Evolutionary conservation across 78 protist species (phyloP), one percentile per base, ranked within the genome.

Genomic region (Monosiga brevicollis): DNA sequence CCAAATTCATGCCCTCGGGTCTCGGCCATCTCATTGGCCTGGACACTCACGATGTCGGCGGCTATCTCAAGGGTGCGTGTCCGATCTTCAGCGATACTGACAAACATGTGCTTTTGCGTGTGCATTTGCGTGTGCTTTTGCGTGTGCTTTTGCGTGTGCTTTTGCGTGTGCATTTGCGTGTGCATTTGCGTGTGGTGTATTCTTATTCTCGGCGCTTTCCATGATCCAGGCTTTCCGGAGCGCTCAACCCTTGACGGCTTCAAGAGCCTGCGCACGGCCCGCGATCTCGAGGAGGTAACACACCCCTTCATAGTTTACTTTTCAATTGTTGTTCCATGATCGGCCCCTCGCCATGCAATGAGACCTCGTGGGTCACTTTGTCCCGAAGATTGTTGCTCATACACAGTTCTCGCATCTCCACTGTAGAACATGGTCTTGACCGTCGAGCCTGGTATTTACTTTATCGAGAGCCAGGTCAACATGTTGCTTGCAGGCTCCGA

Each of bases 361-460:
- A n/a, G n/a, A n/a, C n/a, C n/a, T n/a, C n/a, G n/a, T n/a, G n/a
- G n/a, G n/a, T n/a, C n/a, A n/a, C n/a, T n/a, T n/a, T n/a, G n/a
- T 39, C 15, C 25, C 39, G 11, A 36, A 36, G 79, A 35, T 75
- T 35, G 79, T 34, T 35, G 55, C 42, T 34, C 1, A 23, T 35
- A 15, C 39, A 1, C 79, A n/a, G n/a, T n/a, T n/a, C n/a, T n/a
- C n/a, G n/a, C n/a, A n/a, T n/a, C n/a, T n/a, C n/a, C n/a, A n/a
- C n/a, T n/a, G n/a, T n/a, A 0, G 70, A 49, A n/a, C 79, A 90
- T 94, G 94, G 84, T 86, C 34, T 70, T 95, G 82, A 96, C 98
- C 0, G 93, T 93, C 49, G 98, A 96, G 89, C 98, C 98, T 36
- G 98, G 98, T 26, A 54, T 88, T 41, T 96, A 96, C 84, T 96